Percentiles rank a stretch among this genome's conserved stretches.
Conservation (phyloP, 2,329 filamentous ascomycete species). For the Ceratocystis cubensis region DNA sequence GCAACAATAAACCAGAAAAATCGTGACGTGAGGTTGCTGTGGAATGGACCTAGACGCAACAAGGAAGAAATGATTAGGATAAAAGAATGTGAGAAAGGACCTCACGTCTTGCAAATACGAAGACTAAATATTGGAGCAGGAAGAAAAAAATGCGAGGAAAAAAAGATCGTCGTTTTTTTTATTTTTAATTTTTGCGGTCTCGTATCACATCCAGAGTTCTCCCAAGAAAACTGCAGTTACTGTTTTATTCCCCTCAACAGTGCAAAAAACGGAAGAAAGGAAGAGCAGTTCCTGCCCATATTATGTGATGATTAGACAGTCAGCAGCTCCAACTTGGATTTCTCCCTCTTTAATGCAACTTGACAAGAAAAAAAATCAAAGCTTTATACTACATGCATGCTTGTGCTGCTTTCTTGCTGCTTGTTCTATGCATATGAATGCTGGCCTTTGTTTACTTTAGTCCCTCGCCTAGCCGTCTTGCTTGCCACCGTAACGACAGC, state of each 20-base stretch:
- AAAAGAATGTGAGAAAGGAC: not conserved
- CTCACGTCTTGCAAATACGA: not conserved
- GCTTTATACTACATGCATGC: not conserved
- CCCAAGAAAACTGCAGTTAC: slow-evolving; percentile 1
- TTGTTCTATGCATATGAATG: not conserved
- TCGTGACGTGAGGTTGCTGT: not conserved
- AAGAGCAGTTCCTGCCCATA: not conserved
- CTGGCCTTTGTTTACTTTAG: slow-evolving; percentile 4
- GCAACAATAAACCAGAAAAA: not conserved
- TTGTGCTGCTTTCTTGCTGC: not conserved
- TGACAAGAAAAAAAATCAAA: not conserved
- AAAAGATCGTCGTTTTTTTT: slow-evolving; percentile 5
- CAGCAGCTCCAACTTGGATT: not conserved
- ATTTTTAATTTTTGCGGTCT: not conserved
- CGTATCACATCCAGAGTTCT: slow-evolving; percentile 2
- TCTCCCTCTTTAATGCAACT: not conserved
- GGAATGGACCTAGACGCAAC: not conserved
- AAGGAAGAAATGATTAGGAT: not conserved
- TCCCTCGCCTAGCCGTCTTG: not conserved
- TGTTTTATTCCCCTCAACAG: not conserved
- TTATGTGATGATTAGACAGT: not conserved
- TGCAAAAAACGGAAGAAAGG: not conserved
- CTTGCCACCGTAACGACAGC: slow-evolving; percentile 3
- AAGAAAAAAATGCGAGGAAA: not conserved
- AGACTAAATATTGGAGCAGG: not conserved